Evolutionary conservation across 2,329 filamentous ascomycete species (phyloP), one percentile per base, ranked within the genome.

Genomic region (Claviceps quebecensis): DNA sequence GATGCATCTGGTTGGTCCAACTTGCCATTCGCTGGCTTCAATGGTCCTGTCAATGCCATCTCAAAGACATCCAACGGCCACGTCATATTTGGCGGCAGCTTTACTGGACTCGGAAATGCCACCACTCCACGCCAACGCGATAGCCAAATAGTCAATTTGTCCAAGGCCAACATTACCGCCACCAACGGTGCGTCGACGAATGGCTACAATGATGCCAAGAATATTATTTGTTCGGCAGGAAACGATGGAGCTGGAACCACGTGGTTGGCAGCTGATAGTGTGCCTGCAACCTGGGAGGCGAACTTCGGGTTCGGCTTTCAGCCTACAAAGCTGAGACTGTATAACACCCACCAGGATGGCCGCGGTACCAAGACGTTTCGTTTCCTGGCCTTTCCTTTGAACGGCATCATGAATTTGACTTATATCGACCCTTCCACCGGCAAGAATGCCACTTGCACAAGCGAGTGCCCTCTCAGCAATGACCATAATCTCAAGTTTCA

Each of bases 331-430:
- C 69, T 98, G 54, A 81, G 88, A 50, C 72, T 98, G 23, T 88
- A 86, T 73, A 98, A 98, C 68, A 93, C 91, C 2, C 81, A 86
- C 58, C 75, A 81, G 49, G 81, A 93, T 59, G 88, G 86, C 49
- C 83, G 89, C 56, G 90, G 93, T 34, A 95, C 90, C 34, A 86
- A 87, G 69, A 86, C 84, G 0, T 98, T 87, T 71, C 81, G 89
- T 53, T 94, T 88, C 63, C 87, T 87, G 22, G 87, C 89, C 17
- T 72, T 91, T 53, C 90, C 91, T 5, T 80, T 91, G 61, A 83
- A 86, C 56, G 93, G 93, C 49, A 96, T 98, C 64, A 87, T 98
- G 82, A 96, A 97, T 67, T 76, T 98, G 62, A 95, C 89, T 39
- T 97, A 93, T 60, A 82, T 83, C 56, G 88, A 97, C 61, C 83